A percentile compares a stretch with the other conserved stretches of the same genome.
These are phyloP conservation scores for Wickerhamiella alocasiicola DNA, from an alignment of 805 yeast genomes.

Conservation along the genomic window DNA sequence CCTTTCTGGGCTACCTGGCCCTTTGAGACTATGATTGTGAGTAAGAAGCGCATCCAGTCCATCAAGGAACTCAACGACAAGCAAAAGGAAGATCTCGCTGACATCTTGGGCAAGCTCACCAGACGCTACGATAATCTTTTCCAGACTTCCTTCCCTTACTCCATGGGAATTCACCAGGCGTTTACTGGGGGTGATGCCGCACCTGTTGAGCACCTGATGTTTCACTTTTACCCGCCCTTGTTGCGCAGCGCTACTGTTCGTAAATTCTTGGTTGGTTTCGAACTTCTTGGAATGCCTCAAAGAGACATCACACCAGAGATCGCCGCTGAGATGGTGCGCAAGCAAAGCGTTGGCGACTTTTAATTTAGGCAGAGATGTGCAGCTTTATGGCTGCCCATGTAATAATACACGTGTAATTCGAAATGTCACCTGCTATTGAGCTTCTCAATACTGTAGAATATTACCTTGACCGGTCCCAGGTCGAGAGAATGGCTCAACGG, in stretches of 20 bases:
- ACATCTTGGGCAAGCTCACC: slow-evolving; percentile 40
- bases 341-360: slow-evolving; percentile 17
- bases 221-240: slow-evolving; percentile 71
- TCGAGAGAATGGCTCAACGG: no score
- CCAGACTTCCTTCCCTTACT: slow-evolving; percentile 59
- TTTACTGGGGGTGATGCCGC: slow-evolving; percentile 37
- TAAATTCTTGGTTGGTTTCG: slow-evolving; percentile 66
- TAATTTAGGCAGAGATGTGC: no score
- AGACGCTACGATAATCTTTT: slow-evolving; percentile 60
- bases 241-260: slow-evolving; percentile 62
- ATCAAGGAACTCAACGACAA: slow-evolving; percentile 29
- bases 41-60: slow-evolving; percentile 43
- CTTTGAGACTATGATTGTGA: slow-evolving; percentile 52
- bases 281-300: slow-evolving; percentile 46
- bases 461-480: no score
- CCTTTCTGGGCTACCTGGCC: slow-evolving; percentile 85
- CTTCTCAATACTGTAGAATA: no score
- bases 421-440: no score
- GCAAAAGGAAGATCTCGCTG: slow-evolving; percentile 45
- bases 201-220: slow-evolving; percentile 42
- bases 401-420: no score
- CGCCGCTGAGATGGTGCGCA: slow-evolving; percentile 44
- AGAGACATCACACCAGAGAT: slow-evolving; percentile 54
- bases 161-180: slow-evolving; percentile 74
- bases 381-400: no score